These are phyloP conservation scores for Quercus wislizeni DNA, from an alignment of 306 rosid species.

Conservation along the genomic window DNA sequence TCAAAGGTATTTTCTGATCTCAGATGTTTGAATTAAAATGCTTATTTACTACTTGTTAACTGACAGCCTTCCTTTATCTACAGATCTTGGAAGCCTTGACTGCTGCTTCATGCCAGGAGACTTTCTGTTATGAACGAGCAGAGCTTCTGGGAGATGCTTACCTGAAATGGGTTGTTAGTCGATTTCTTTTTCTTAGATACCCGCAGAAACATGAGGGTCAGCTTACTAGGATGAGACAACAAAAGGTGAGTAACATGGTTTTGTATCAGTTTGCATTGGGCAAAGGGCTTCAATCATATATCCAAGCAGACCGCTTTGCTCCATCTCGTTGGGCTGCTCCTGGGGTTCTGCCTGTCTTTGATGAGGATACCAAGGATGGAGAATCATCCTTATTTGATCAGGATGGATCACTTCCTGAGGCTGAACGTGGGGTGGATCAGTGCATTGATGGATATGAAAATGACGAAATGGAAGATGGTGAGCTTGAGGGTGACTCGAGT, in stretches of 20 bases:
- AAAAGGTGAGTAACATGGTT: slow-evolving; percentile 97
- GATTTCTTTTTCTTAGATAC: slow-evolving; percentile 88
- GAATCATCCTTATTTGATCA: slow-evolving; percentile 80
- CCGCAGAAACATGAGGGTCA: slow-evolving; percentile 99
- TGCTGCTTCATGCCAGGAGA: slow-evolving; percentile 99
- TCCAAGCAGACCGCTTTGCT: slow-evolving; percentile 98
- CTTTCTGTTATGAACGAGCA: slow-evolving; percentile 98
- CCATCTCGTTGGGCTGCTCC: slow-evolving; percentile 99
- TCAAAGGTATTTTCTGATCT: slow-evolving; percentile 56
- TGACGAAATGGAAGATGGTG: slow-evolving; percentile 90
- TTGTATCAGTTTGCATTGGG: slow-evolving; percentile 80
- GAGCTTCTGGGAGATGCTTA: slow-evolving; percentile 99
- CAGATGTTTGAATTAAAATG: slow-evolving; percentile 20
- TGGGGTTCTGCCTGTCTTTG: slow-evolving; percentile 93
- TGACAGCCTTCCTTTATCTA: slow-evolving; percentile 21
- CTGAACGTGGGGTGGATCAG: slow-evolving; percentile 27
- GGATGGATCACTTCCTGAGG: slow-evolving; percentile 42
- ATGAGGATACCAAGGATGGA: slow-evolving; percentile 85
- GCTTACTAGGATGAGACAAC: slow-evolving; percentile 99
- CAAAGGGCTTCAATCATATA: slow-evolving; percentile 89
- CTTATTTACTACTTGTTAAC: slow-evolving; percentile 13
- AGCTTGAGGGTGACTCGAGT: slow-evolving; percentile 90
- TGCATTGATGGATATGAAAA: slow-evolving; percentile 43
- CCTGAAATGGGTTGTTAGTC: slow-evolving; percentile 95
- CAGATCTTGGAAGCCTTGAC: slow-evolving; percentile 99